These are phyloP conservation scores for Suhomyces bokatorum DNA, from an alignment of 1,139 yeast species.

Conservation along the genomic window DNA sequence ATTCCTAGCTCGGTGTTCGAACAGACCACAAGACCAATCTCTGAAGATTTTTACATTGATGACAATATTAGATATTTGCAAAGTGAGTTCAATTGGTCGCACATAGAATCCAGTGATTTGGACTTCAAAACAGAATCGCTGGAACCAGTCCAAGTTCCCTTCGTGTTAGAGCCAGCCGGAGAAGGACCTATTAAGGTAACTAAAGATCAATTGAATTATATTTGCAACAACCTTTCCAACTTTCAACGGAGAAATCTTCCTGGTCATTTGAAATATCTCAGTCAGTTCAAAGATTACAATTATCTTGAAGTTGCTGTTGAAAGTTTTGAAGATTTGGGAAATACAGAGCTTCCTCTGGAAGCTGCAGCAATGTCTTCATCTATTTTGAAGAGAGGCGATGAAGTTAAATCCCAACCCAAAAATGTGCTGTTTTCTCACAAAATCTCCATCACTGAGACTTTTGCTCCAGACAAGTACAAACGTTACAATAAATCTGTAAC, in stretches of 20 bases:
- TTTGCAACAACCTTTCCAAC: constrained; percentile 31
- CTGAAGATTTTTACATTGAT: constrained; percentile 34
- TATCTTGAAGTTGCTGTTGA: constrained; percentile 34
- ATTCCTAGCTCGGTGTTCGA: not conserved
- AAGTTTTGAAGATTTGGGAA: constrained; percentile 30
- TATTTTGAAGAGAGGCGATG: constrained; percentile 10
- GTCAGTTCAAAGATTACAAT: constrained; percentile 42
- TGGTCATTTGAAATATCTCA: constrained; percentile 39
- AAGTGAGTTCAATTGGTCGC: constrained; percentile 35
- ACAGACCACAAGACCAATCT: constrained; percentile 11
- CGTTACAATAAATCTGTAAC: constrained; percentile 55
- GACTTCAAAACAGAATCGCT: constrained; percentile 6
- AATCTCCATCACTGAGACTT: constrained; percentile 48
- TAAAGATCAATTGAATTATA: constrained; percentile 31
- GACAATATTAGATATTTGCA: constrained; percentile 37
- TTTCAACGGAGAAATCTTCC: constrained; percentile 35
- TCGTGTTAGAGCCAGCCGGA: not conserved
- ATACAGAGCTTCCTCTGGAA: not conserved
- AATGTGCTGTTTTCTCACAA: constrained; percentile 47
- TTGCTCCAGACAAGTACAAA: constrained; percentile 48
- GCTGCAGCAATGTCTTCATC: constrained; percentile 1
- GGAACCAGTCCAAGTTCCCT: not conserved
- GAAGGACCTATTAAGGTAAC: constrained; percentile 26
- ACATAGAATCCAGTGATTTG: constrained; percentile 10
- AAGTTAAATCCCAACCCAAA: constrained; percentile 14